phyloP scores from a whole-genome alignment of 352 stramenopile genomes.

The Phytophthora pistaciae region DNA sequence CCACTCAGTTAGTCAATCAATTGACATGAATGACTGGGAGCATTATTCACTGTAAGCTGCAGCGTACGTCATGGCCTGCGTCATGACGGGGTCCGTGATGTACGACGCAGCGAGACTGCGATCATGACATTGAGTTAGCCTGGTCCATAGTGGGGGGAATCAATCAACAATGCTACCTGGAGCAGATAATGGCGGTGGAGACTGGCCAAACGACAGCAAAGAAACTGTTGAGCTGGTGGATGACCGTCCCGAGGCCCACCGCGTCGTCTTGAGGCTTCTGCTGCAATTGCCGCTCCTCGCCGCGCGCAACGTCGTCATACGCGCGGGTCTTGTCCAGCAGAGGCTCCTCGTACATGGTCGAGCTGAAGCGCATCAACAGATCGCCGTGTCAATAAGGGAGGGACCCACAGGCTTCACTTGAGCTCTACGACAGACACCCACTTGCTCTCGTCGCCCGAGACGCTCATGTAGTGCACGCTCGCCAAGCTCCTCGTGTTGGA shows the following conservation, averaged over 20 bases:
- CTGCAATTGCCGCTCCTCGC: conserved; percentile 33
- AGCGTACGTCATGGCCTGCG: conserved; percentile 66
- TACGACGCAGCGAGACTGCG: conserved; percentile 61
- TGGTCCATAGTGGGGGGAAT: background rate
- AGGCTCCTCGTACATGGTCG: conserved; percentile 62
- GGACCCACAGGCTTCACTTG: too few species aligned
- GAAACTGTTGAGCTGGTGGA: conserved; percentile 81
- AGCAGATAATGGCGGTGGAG: conserved; percentile 72
- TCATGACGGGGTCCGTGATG: conserved; percentile 54
- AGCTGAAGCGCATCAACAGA: conserved; percentile 16
- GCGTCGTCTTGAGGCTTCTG: conserved; percentile 14
- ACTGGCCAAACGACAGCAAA: conserved; percentile 82
- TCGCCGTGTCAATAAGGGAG: background rate
- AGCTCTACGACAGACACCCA: conserved; percentile 9
- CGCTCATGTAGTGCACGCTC: conserved; percentile 36
- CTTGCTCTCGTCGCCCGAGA: conserved; percentile 36
- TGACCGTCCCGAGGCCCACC: conserved; percentile 42
- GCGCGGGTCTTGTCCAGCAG: conserved; percentile 44
- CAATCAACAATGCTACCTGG: conserved; percentile 43
- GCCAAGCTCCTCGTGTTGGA: conserved; percentile 44
- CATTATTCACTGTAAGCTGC: background rate
- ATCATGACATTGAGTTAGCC: background rate
- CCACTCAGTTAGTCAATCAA: background rate
- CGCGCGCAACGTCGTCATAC: conserved; percentile 8
- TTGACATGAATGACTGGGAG: background rate